Base-by-base conservation (phyloP, 768 basidiomycete genomes). In the Boletus vinaceobasis region DNA sequence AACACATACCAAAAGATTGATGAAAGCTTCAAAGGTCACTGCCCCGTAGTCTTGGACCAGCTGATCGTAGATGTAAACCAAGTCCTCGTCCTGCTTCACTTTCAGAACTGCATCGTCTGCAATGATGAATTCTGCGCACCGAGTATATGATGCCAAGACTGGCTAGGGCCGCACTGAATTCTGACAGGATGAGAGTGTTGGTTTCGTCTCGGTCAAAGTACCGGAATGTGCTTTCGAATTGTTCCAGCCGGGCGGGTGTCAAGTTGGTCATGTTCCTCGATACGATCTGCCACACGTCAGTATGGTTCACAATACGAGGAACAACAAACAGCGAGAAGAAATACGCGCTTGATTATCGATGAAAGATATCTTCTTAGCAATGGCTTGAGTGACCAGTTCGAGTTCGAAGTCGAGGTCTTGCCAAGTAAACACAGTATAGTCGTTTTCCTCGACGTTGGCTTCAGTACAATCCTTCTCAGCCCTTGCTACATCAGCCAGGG, bases 381-480 rank as follows among this genome's bases (percentile, higher is more conserved):
- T 81, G 36, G 85, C 88, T 62, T 88, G 87, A 42, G 85, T 81
- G 21, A 96, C 79, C 13, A 94, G 76, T 67, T 87, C 87, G 1
- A 94, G 77, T 72, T 98, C 95, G 60, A 94, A 97, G 54, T 87
- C 85, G 39, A 97, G 78, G 69, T 98, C 95, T 70, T 92, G 88
- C 58, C 79, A 84, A 5, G 90, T 91, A 65, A 95, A 88, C 3
- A 96, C 84, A 0, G 93, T 96, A 68, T 95, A 90, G 67, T 98
- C 96, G 66, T 97, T 98, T 71, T 97, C 95, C 65, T 98, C 96
- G 7, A 98, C 88, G 57, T 98, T 97, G 10, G 94, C 95, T 7
- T 84, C 82, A 4, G 73, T 73, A 71, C 95, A 97, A 50, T 87
- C 88, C 1, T 78, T 76, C 62, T 98, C 92, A 1, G 86, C 86